phyloP scores from a whole-genome alignment of 805 yeast genomes.

The Nadsonia fulvescens region DNA sequence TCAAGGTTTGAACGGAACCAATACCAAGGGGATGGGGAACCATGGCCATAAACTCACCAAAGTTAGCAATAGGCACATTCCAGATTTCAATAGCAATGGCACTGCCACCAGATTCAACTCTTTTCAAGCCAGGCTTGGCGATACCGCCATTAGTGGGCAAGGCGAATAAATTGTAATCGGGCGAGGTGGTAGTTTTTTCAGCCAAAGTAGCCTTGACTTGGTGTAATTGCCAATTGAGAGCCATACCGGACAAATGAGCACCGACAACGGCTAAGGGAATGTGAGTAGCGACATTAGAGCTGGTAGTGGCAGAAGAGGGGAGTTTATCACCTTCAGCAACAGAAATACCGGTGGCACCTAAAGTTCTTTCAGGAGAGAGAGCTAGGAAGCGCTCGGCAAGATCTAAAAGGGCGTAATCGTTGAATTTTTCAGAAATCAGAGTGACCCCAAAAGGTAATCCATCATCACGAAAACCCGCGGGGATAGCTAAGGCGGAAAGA shows the following conservation, averaged over 20 bases:
- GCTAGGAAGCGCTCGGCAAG: slow-evolving; percentile 55
- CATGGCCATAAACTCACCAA: slow-evolving; percentile 72
- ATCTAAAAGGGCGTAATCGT: slow-evolving; percentile 77
- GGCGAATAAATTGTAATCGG: slow-evolving; percentile 61
- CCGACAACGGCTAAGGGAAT: slow-evolving; percentile 86
- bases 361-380: slow-evolving; percentile 29
- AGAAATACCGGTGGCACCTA: slow-evolving; percentile 32
- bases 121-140: slow-evolving; percentile 82
- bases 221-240: slow-evolving; percentile 85
- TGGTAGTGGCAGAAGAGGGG: slow-evolving; percentile 26
- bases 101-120: slow-evolving; percentile 38
- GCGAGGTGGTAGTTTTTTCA: slow-evolving; percentile 48
- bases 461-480: slow-evolving; percentile 75
- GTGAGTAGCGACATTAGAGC: slow-evolving; percentile 22
- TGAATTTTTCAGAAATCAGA: slow-evolving; percentile 59
- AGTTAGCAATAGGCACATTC: slow-evolving; percentile 55
- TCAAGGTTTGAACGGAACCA: slow-evolving; percentile 71
- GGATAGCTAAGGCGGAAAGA: slow-evolving; percentile 77
- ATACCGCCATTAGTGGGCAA: slow-evolving; percentile 50
- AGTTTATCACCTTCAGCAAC: slow-evolving; percentile 26
- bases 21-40: slow-evolving; percentile 93
- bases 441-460: slow-evolving; percentile 88
- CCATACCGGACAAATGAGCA: slow-evolving; percentile 79
- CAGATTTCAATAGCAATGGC: slow-evolving; percentile 65
- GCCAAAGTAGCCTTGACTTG: slow-evolving; percentile 61